Evolutionary conservation across 208 protist species (phyloP).

Genomic region (Strigomonas culicis): DNA sequence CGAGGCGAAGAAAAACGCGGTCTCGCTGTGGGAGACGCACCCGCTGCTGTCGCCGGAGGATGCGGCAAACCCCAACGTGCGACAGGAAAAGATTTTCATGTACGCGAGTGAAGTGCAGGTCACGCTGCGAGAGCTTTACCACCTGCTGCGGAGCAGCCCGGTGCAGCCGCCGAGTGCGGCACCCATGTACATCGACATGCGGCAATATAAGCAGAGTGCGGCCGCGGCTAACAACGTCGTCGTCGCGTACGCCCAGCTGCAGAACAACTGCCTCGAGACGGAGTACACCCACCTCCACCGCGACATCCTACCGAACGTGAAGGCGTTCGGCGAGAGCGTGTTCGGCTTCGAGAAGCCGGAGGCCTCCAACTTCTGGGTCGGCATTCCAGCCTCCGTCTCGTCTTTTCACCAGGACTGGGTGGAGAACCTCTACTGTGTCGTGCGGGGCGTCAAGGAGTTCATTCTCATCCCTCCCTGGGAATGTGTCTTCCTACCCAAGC

Average conservation of each 20-base stretch:
- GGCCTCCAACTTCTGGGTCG: slow-evolving; percentile 90
- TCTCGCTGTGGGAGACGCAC: neutral
- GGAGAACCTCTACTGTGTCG: slow-evolving; percentile 90
- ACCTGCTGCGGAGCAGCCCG: slow-evolving; percentile 50
- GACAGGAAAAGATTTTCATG: slow-evolving; percentile 73
- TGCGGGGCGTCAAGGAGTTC: slow-evolving; percentile 90
- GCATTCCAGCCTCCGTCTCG: slow-evolving; percentile 71
- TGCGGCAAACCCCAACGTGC: neutral
- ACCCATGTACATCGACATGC: slow-evolving; percentile 64
- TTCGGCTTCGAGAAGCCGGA: slow-evolving; percentile 62
- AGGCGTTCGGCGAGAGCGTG: slow-evolving; percentile 41
- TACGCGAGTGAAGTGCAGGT: slow-evolving; percentile 67
- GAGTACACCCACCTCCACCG: slow-evolving; percentile 71
- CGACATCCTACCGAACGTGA: slow-evolving; percentile 47
- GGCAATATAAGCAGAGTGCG: slow-evolving; percentile 14
- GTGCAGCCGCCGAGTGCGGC: slow-evolving; percentile 11
- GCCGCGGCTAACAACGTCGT: slow-evolving; percentile 12
- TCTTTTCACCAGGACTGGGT: slow-evolving; percentile 92
- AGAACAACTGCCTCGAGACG: slow-evolving; percentile 87
- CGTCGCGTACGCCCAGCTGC: slow-evolving; percentile 85
- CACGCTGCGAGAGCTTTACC: slow-evolving; percentile 76
- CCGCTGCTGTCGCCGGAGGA: neutral
- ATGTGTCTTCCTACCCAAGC: slow-evolving; percentile 76
- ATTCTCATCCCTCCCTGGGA: slow-evolving; percentile 89
- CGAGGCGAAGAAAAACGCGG: neutral